Percentiles rank a stretch among this genome's conserved stretches.
Conservation (phyloP, 2,329 filamentous ascomycete genomes). For the Ascocoryne sarcoides region DNA sequence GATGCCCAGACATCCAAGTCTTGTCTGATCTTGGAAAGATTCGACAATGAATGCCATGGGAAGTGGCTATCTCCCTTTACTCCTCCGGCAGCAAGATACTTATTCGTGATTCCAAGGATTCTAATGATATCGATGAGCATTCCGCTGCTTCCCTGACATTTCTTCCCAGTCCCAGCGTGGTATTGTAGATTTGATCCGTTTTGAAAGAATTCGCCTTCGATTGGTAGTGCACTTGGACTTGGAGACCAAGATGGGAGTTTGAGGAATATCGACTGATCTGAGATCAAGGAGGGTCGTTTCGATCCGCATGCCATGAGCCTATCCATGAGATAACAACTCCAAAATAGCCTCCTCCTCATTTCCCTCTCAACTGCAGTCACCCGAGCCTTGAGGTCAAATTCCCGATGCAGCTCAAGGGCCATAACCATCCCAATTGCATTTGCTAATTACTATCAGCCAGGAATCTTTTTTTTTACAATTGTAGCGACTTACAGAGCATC, state of each 20-base stretch:
- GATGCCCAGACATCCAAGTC: constrained; percentile 80
- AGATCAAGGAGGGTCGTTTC: constrained; percentile 70
- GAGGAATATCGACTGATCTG: constrained; percentile 67
- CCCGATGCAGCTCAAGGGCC: constrained; percentile 72
- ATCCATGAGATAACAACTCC: constrained; percentile 82
- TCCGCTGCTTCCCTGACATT: constrained; percentile 61
- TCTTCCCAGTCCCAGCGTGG: constrained; percentile 58
- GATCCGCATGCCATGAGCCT: constrained; percentile 76
- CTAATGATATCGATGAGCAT: constrained; percentile 80
- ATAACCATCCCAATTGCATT: constrained; percentile 75
- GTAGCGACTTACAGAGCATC: constrained; percentile 55
- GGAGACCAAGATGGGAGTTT: constrained; percentile 68
- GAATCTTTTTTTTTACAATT: not conserved
- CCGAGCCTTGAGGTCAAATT: constrained; percentile 54
- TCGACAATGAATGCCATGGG: constrained; percentile 81
- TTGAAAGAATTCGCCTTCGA: constrained; percentile 76
- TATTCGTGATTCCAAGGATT: constrained; percentile 74
- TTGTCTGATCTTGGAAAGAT: constrained; percentile 75
- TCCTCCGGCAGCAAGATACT: constrained; percentile 75
- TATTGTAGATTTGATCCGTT: constrained; percentile 70
- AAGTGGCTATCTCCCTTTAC: constrained; percentile 87
- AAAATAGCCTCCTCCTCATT: constrained; percentile 71
- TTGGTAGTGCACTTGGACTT: constrained; percentile 47
- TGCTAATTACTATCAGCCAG: constrained; percentile 41
- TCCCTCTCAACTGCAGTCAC: constrained; percentile 64